These are phyloP conservation scores for Aspergillus sp. DNA, from an alignment of 2,329 filamentous ascomycete genomes.

Conservation along the genomic window DNA sequence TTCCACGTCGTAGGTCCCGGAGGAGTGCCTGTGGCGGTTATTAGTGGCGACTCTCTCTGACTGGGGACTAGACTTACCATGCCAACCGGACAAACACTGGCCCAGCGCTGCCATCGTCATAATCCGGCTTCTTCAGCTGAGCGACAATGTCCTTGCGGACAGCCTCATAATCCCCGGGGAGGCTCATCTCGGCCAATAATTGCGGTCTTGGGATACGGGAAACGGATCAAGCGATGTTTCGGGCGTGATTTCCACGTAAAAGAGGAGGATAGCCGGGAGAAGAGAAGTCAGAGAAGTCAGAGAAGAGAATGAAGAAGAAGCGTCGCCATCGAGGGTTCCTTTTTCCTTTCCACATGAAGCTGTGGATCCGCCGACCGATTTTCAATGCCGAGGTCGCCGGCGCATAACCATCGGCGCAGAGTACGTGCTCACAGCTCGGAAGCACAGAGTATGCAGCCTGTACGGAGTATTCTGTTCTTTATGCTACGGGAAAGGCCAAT, in stretches of 20 bases:
- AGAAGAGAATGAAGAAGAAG: conserved; percentile 5
- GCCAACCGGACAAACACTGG: conserved; percentile 57
- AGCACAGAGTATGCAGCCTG: not conserved
- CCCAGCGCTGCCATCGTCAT: conserved; percentile 58
- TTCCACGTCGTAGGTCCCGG: conserved; percentile 53
- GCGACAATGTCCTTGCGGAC: conserved; percentile 48
- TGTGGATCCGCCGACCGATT: conserved; percentile 25
- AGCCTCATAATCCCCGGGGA: conserved; percentile 34
- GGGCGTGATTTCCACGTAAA: not conserved
- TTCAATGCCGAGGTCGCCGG: conserved; percentile 22
- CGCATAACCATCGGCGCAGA: too few species aligned
- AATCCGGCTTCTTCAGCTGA: conserved; percentile 52
- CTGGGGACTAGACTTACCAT: conserved; percentile 38
- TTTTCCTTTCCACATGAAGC: conserved; percentile 21
- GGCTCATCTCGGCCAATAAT: conserved; percentile 30
- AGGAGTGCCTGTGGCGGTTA: conserved; percentile 43
- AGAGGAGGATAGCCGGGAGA: not conserved
- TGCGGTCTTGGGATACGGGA: not conserved
- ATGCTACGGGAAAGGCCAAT: too few species aligned
- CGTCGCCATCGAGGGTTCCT: conserved; percentile 2
- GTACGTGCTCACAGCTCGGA: too few species aligned
- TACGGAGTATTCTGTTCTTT: too few species aligned
- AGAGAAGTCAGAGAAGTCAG: not conserved
- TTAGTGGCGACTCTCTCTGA: not conserved
- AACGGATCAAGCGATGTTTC: not conserved